Base-by-base conservation (phyloP, 371 early-diverging fungal species). In the Haplosporangium sp. region DNA sequence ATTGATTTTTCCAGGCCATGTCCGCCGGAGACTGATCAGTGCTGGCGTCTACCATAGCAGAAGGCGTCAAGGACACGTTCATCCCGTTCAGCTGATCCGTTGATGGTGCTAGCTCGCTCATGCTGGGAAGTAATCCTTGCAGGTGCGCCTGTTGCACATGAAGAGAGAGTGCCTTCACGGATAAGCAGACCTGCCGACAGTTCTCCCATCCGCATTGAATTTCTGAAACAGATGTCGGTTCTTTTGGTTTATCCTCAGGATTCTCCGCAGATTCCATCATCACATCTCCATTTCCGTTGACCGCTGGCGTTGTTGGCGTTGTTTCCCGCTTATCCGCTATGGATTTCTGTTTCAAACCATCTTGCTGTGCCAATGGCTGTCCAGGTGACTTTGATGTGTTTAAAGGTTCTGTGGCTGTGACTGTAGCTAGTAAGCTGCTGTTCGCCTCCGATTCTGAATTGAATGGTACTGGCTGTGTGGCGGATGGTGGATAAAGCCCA, bases 111-210 rank as follows among this genome's bases (percentile, higher is more conserved):
- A 38, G 18, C 1, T 40, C 37, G n/a, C n/a, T n/a, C n/a, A n/a
- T n/a, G n/a, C n/a, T n/a, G n/a, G n/a, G n/a, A n/a, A n/a, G n/a
- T n/a, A n/a, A n/a, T n/a, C 10, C 42, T 37, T 66, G 55, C 21
- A 69, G 40, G 51, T 69, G 76, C 1, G 61, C 57, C 18, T 64
- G 57, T 29, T 65, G 58, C 18, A 75, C 63, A 45, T 75, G 70
- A 1, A 29, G 18, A 13, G 69, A 65, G 6, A 75, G 67, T 23
- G 65, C 74, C 37, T 50, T 46, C 38, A 58, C 18, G 10, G 45
- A 54, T 5, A 45, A 11, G 10, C 61, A 57, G 9, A 55, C 42
- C 36, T 58, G 62, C 6, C 54, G 48, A 41, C 75, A 75, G 36
- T 50, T 56, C 43, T 40, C 62, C 76, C 75, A 75, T 16, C 61